Conservation (phyloP, 164 flowering plant species). For the Nelumbo lutea region DNA sequence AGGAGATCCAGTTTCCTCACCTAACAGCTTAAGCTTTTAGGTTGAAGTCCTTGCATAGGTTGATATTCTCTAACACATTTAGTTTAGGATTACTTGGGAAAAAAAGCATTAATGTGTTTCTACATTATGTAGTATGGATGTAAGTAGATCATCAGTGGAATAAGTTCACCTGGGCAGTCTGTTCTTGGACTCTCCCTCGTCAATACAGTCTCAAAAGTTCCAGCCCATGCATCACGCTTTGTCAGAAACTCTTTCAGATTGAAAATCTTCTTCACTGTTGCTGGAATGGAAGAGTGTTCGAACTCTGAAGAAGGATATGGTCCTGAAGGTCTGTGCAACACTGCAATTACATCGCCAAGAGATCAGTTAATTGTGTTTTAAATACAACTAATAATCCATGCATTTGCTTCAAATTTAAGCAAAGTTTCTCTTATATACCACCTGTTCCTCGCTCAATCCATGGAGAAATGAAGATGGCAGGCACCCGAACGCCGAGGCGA, state of each 20-base stretch:
- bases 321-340: slow-evolving; percentile 70
- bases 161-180: slow-evolving; percentile 69
- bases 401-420: too few species aligned
- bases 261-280: slow-evolving; percentile 80
- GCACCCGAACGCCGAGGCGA: slow-evolving; percentile 74
- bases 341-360: slow-evolving; percentile 27
- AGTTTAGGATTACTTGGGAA: too few species aligned
- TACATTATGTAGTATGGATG: too few species aligned
- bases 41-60: too few species aligned
- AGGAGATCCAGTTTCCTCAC: too few species aligned
- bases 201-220: slow-evolving; percentile 60
- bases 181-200: slow-evolving; percentile 55
- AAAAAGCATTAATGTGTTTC: too few species aligned
- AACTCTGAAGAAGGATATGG: slow-evolving; percentile 65
- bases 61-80: too few species aligned
- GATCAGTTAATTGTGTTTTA: neutral
- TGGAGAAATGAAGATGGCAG: slow-evolving; percentile 62
- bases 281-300: slow-evolving; percentile 88
- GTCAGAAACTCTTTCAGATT: slow-evolving; percentile 60
- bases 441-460: slow-evolving; percentile 84
- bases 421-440: slow-evolving; percentile 2
- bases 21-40: too few species aligned
- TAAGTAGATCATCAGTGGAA: neutral
- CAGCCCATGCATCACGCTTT: slow-evolving; percentile 91
- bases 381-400: too few species aligned